Evolutionary conservation across 495 filamentous ascomycete genomes (phyloP).

Genomic region (Aspergillus coremiiformis): DNA sequence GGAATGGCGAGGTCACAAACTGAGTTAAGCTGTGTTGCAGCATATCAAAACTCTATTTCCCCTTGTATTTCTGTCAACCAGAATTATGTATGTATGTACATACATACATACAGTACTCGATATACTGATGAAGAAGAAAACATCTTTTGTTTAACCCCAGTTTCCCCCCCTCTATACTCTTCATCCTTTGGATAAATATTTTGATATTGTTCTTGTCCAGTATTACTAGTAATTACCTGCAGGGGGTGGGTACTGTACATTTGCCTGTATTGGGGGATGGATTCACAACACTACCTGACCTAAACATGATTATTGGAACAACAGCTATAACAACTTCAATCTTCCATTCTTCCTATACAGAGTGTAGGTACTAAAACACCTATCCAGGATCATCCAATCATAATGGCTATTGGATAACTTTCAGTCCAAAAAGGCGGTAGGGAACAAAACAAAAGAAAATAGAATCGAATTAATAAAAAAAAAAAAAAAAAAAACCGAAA

Average conservation of each 20-base stretch:
- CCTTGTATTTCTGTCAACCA: neutral
- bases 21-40: slow-evolving; percentile 10
- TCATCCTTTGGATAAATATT: neutral
- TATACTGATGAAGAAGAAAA: no score
- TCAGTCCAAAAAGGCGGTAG: neutral
- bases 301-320: neutral
- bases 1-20: slow-evolving; percentile 3
- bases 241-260: neutral
- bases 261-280: neutral
- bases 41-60: slow-evolving; percentile 9
- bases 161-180: no score
- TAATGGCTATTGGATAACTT: neutral
- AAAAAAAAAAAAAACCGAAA: neutral
- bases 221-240: neutral
- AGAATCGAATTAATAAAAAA: neutral
- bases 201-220: neutral
- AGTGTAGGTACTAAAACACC: neutral
- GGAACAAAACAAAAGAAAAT: neutral
- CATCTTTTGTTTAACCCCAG: no score
- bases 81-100: no score
- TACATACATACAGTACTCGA: no score
- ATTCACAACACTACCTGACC: neutral
- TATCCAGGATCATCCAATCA: neutral
- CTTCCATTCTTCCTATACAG: neutral
- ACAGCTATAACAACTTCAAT: neutral